Percentiles rank a stretch among this genome's conserved stretches.
These are phyloP conservation scores for Penicillium griseofulvum DNA, from an alignment of 2,329 filamentous ascomycete species.

Conservation along the genomic window DNA sequence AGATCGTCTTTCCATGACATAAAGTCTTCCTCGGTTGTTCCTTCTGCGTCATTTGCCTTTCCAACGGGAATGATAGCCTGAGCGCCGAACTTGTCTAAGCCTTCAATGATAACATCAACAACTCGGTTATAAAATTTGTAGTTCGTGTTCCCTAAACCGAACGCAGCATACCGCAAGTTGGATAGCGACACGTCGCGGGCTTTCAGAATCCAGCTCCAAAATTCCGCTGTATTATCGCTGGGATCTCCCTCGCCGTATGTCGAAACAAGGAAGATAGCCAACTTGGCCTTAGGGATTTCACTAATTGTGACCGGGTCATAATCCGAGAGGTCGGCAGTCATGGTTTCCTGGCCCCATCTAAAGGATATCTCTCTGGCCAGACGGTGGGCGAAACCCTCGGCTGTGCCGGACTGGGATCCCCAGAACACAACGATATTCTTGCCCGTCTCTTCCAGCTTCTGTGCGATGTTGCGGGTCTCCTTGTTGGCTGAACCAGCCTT, in stretches of 20 bases:
- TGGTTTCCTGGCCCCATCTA: conserved; percentile 86
- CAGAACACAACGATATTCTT: conserved; percentile 87
- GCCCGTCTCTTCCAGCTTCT: conserved; percentile 42
- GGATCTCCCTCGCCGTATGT: conserved; percentile 96
- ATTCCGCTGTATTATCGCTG: conserved; percentile 91
- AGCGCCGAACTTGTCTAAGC: conserved; percentile 72
- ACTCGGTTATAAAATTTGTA: conserved; percentile 98
- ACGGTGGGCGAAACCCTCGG: conserved; percentile 87
- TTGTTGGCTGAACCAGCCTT: conserved; percentile 18
- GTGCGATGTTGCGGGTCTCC: conserved; percentile 48
- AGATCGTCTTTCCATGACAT: conserved; percentile 94
- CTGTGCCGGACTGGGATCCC: conserved; percentile 91
- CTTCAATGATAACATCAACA: conserved; percentile 79
- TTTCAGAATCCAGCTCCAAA: conserved; percentile 79
- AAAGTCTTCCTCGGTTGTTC: conserved; percentile 96
- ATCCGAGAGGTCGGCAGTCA: conserved; percentile 90
- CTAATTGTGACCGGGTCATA: conserved; percentile 89
- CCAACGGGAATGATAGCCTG: conserved; percentile 74
- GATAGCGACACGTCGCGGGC: conserved; percentile 71
- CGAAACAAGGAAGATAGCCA: conserved; percentile 85
- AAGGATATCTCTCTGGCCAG: conserved; percentile 88
- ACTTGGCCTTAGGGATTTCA: conserved; percentile 73
- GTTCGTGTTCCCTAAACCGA: conserved; percentile 92
- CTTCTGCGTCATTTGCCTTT: conserved; percentile 88
- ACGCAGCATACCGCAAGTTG: conserved; percentile 72